Conservation (phyloP, 1,139 yeast genomes). For the Keqinozyma sinolaborantium region DNA sequence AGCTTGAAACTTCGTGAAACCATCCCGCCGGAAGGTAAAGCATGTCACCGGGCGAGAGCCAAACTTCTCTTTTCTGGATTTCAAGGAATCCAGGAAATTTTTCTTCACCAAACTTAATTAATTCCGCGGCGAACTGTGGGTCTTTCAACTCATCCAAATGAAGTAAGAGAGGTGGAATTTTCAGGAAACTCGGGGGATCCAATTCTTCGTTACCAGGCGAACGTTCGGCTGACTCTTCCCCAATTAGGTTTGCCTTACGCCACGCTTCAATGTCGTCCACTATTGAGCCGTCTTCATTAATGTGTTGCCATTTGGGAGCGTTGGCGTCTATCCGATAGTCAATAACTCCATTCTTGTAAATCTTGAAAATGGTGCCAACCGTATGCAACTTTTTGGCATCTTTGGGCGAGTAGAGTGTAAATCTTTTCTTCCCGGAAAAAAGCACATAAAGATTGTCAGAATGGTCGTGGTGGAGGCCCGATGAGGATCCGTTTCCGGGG, state of each 20-base stretch:
- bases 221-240: slow-evolving; percentile 6
- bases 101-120: slow-evolving; percentile 24
- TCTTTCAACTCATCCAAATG: slow-evolving; percentile 53
- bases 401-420: slow-evolving; percentile 60
- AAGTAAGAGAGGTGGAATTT: slow-evolving; percentile 56
- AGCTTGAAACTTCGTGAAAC: slow-evolving; percentile 81
- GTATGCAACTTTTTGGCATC: slow-evolving; percentile 58
- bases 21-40: slow-evolving; percentile 72
- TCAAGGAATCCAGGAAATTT: slow-evolving; percentile 47
- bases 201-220: slow-evolving; percentile 13
- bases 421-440: slow-evolving; percentile 58
- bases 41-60: slow-evolving; percentile 61
- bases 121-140: slow-evolving; percentile 13
- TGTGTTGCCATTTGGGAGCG: slow-evolving; percentile 56
- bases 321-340: slow-evolving; percentile 51
- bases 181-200: slow-evolving; percentile 71
- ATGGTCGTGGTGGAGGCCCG: slow-evolving; percentile 81
- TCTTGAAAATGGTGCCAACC: slow-evolving; percentile 49
- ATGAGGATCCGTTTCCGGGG: slow-evolving; percentile 56
- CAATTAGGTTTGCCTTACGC: slow-evolving; percentile 1
- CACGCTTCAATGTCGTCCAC: slow-evolving; percentile 31
- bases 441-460: slow-evolving; percentile 70
- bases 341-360: slow-evolving; percentile 61
- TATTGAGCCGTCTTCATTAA: slow-evolving; percentile 63
- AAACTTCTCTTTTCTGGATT: slow-evolving; percentile 40